These are phyloP conservation scores for Nitzschia palea DNA, from an alignment of 108 stramenopile species.

Conservation along the genomic window DNA sequence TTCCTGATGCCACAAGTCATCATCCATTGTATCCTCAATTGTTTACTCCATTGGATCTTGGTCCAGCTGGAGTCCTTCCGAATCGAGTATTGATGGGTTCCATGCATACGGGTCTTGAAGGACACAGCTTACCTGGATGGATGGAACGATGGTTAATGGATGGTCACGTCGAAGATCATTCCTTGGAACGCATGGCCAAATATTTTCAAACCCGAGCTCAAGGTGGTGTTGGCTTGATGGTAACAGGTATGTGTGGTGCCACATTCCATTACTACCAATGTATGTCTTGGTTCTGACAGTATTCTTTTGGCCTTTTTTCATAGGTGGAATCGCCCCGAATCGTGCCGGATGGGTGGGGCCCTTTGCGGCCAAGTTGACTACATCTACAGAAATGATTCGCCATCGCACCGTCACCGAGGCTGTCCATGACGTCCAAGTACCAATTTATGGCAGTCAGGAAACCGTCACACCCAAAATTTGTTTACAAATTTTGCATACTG, in stretches of 20 bases:
- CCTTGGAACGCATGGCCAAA: conserved; percentile 85
- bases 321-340: conserved; percentile 91
- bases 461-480: conserved; percentile 63
- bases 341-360: conserved; percentile 89
- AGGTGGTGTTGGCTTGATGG: conserved; percentile 95
- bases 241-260: conserved; percentile 71
- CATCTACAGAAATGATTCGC: conserved; percentile 68
- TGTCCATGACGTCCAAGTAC: conserved; percentile 82
- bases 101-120: conserved; percentile 97
- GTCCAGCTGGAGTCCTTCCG: conserved; percentile 66
- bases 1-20: neutral
- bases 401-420: conserved; percentile 90
- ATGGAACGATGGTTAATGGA: conserved; percentile 40
- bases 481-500: conserved; percentile 93
- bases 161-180: conserved; percentile 3
- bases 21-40: conserved; percentile 63
- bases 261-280: neutral
- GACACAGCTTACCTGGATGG: conserved; percentile 65
- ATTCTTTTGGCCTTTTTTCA: neutral
- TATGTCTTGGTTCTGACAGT: neutral
- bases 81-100: conserved; percentile 96
- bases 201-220: conserved; percentile 92
- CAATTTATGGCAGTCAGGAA: conserved; percentile 36
- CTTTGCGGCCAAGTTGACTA: conserved; percentile 90
- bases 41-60: conserved; percentile 69